phyloP scores from a whole-genome alignment of 192 early-diverging fungal species.

The Endogone sp. region DNA sequence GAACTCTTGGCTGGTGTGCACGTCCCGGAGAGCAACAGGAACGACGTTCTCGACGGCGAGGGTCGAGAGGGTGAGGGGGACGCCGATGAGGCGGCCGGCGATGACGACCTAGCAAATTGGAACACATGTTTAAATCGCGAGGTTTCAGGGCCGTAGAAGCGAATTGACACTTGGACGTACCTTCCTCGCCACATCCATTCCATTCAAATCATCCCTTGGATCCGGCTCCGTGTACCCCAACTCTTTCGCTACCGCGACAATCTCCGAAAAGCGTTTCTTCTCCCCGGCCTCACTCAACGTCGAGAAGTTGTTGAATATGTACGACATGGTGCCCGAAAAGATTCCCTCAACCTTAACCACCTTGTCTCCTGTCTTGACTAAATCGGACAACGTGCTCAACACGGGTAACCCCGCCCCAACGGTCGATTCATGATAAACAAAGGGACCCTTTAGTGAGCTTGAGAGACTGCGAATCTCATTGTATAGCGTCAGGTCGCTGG shows the following conservation, averaged over 20 bases:
- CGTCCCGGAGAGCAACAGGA: conserved; percentile 72
- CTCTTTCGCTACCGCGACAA: conserved; percentile 86
- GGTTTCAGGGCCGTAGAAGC: conserved; percentile 8
- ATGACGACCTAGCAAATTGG: conserved; percentile 61
- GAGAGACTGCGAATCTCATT: conserved; percentile 63
- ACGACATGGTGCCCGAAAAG: conserved; percentile 96
- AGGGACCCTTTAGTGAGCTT: conserved; percentile 41
- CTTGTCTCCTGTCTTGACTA: conserved; percentile 91
- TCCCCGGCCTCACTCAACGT: conserved; percentile 39
- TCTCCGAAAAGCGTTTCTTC: conserved; percentile 76
- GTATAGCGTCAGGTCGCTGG: conserved; percentile 67
- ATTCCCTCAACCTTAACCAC: conserved; percentile 94
- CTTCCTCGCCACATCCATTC: conserved; percentile 99
- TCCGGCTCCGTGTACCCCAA: conserved; percentile 98
- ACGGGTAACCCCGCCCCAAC: conserved; percentile 98
- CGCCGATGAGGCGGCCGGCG: conserved; percentile 84
- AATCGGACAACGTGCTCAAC: conserved; percentile 82
- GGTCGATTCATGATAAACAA: conserved; percentile 90
- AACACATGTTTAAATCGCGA: conserved; percentile 1
- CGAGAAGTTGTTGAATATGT: conserved; percentile 98
- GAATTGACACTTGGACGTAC: conserved; percentile 32
- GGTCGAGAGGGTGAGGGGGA: conserved; percentile 69
- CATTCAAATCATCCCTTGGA: conserved; percentile 97
- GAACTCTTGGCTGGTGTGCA: conserved; percentile 76
- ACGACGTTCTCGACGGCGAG: conserved; percentile 96